Base-by-base conservation (phyloP, 2,329 filamentous ascomycete genomes). In the Aspergillus sp. region DNA sequence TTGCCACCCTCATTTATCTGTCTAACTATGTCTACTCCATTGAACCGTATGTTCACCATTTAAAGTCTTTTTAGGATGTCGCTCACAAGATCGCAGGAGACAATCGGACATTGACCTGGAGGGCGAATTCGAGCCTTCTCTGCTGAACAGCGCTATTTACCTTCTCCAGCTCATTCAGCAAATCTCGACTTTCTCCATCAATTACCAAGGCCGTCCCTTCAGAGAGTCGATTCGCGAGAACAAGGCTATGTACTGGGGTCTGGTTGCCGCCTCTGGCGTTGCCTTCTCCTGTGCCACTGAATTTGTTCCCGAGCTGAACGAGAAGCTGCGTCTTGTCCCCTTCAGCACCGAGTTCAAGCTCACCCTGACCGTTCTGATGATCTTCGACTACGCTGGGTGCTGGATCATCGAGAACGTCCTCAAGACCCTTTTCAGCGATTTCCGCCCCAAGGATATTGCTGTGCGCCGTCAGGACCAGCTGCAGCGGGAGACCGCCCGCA, bases 201-300 rank as follows among this genome's bases (percentile, higher is more conserved):
- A 99, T 82, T 99, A 99, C 82, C 95, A 99, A 78, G 95, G 95
- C 60, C 90, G 95, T 10, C 95, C 95, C 12, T 99, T 99, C 89
- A 91, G 95, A 61, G 95, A 99, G 79, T 90, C 90, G 22, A 92
- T 99, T 66, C 89, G 90, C 5, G 95, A 97, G 80, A 99, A 99
- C 82, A 90, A 88, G 76, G 92, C 91, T 75, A 99, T 99, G 95
- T 99, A 95, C 81, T 99, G 90, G 83, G 95, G 95, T 60, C 92
- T 99, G 57, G 81, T 99, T 46, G 90, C 90, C 65, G 94, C 97
- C 16, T 91, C 92, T 0, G 92, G 83, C 47, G 90, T 99, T 31
- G 94, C 95, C 6, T 98, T 99, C 77, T 89, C 90, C 51, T 97
- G 94, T 79, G 94, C 93, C 6, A 96, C 94, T 1, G 95, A 99